Evolutionary conservation across 805 yeast species (phyloP).

Genomic region (Cyberlindnera amylophila): DNA sequence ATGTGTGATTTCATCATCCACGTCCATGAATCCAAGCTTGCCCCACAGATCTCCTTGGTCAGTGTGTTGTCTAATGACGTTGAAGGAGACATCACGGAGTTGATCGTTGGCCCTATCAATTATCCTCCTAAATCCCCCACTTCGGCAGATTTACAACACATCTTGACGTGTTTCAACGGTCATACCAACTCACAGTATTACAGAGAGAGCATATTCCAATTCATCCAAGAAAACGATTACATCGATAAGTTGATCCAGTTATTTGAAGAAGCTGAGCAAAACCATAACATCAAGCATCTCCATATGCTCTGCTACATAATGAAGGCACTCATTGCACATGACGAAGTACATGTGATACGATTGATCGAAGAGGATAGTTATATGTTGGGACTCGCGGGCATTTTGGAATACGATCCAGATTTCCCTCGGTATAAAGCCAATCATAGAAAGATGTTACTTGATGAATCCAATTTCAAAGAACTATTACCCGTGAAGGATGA

Average conservation of each 20-base stretch:
- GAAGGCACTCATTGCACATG: conserved; percentile 66
- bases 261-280: conserved; percentile 54
- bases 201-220: conserved; percentile 54
- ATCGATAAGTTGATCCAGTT: conserved; percentile 46
- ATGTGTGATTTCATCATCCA: conserved; percentile 76
- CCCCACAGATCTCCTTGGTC: conserved; percentile 69
- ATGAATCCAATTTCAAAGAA: conserved; percentile 62
- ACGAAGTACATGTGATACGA: conserved; percentile 62
- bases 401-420: conserved; percentile 86
- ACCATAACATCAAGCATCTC: conserved; percentile 49
- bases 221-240: conserved; percentile 51
- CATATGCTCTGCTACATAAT: conserved; percentile 69
- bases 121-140: conserved; percentile 58
- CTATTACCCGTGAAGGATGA: conserved; percentile 60
- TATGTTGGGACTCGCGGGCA: conserved; percentile 64
- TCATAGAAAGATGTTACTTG: conserved; percentile 60
- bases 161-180: conserved; percentile 55
- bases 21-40: conserved; percentile 49
- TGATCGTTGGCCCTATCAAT: conserved; percentile 74
- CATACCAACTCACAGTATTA: conserved; percentile 55
- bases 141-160: conserved; percentile 44
- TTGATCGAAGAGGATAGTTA: conserved; percentile 49
- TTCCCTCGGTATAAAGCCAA: conserved; percentile 78
- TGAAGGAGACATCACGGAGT: conserved; percentile 61
- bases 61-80: conserved; percentile 52